Evolutionary conservation across 2,329 filamentous ascomycete species (phyloP), one percentile per base, ranked within the genome.

Genomic region (Sarocladiaceae sp.): DNA sequence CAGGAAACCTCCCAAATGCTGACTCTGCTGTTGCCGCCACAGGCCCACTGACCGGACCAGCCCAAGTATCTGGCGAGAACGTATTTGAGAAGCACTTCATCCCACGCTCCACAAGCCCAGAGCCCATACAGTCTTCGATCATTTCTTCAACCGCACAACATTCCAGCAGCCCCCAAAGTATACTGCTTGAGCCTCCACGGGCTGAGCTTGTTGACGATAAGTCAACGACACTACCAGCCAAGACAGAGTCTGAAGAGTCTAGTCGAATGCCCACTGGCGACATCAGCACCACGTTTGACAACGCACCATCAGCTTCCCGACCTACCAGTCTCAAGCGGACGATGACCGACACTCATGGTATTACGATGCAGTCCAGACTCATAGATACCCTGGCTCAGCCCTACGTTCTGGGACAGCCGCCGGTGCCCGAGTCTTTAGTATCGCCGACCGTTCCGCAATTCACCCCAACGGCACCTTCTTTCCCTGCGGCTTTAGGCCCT

Each of bases 311-410:
- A 21, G 50, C 66, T 13, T 77, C 79, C 45, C 72, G 80, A 50
- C 80, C 82, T 45, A 76, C 80, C 43, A 85, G 65, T 45, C 65
- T 96, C 50, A 94, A 90, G 66, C 80, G 91, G 56, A 95, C 91
- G 15, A 85, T 86, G 65, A 97, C 91, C 13, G 91, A 97, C 62
- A 79, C 86, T 18, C 78, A 79, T 43, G 78, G 85, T 15, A 73
- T 86, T 21, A 81, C 81, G 15, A 68, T 94, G 51, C 87, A 94
- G 62, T 83, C 85, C 55, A 91, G 84, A 64, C 78, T 96, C 35
- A 79, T 91, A 55, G 90, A 97, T 57, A 83, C 84, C 42, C 73
- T 96, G 63, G 82, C 88, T 19, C 83, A 90, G 60, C 90, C 91
- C 13, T 95, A 88, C 59, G 68, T 82, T 20, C 67, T 76, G 10